Evolutionary conservation across 1,139 yeast genomes (phyloP).

Genomic region (Geotrichum australiense): DNA sequence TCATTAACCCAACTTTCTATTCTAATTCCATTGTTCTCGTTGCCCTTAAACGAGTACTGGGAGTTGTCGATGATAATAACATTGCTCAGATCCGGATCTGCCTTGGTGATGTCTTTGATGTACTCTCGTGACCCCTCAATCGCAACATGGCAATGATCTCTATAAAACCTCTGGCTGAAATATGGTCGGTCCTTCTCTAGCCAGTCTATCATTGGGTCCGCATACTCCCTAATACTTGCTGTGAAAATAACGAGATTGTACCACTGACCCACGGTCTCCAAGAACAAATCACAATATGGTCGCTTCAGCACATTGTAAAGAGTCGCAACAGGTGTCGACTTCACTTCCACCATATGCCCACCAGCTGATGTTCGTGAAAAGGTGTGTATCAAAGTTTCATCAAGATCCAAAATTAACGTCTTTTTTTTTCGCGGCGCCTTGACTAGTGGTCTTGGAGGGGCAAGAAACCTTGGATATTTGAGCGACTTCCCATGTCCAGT

Average conservation of each 20-base stretch:
- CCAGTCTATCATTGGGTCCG: slow-evolving; percentile 95
- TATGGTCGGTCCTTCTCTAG: slow-evolving; percentile 48
- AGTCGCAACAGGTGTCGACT: slow-evolving; percentile 56
- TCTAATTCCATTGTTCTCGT: slow-evolving; percentile 81
- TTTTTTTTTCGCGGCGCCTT: slow-evolving; percentile 34
- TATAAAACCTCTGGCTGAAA: slow-evolving; percentile 61
- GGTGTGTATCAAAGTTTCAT: slow-evolving; percentile 91
- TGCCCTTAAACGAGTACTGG: slow-evolving; percentile 78
- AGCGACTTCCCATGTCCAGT: not conserved
- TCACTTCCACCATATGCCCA: slow-evolving; percentile 80
- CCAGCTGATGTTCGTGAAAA: slow-evolving; percentile 51
- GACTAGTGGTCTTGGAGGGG: slow-evolving; percentile 16
- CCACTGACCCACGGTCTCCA: slow-evolving; percentile 77
- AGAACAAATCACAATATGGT: slow-evolving; percentile 82
- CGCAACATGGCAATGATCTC: slow-evolving; percentile 53
- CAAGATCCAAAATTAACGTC: slow-evolving; percentile 78
- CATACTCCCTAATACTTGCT: slow-evolving; percentile 90
- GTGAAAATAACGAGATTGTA: slow-evolving; percentile 52
- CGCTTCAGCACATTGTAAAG: slow-evolving; percentile 86
- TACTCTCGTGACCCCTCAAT: slow-evolving; percentile 51
- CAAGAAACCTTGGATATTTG: slow-evolving; percentile 12
- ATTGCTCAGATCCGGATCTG: slow-evolving; percentile 54
- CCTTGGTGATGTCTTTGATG: slow-evolving; percentile 68
- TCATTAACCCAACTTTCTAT: slow-evolving; percentile 98
- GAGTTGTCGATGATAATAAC: slow-evolving; percentile 85